These are phyloP conservation scores for Scenedesmus sp. DNA, from an alignment of 163 green algal genomes.

Conservation along the genomic window DNA sequence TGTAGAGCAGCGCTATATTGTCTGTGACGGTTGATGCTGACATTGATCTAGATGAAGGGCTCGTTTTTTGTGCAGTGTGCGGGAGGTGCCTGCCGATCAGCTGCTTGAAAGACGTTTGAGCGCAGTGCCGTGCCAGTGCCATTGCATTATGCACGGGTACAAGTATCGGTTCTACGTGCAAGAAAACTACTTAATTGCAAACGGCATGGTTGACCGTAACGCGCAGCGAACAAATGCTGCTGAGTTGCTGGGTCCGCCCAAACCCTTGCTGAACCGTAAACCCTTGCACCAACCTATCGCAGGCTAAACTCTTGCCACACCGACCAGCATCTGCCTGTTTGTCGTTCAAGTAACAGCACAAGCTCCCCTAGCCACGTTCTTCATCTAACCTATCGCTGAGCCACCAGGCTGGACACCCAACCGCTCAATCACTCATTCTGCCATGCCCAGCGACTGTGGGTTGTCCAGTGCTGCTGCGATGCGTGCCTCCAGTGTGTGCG, in stretches of 20 bases:
- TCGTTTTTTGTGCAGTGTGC: not conserved
- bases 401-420: too few relatives aligned
- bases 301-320: too few relatives aligned
- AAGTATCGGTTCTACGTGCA: too few relatives aligned
- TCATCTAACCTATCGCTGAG: too few relatives aligned
- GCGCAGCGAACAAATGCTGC: too few relatives aligned
- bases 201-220: too few relatives aligned
- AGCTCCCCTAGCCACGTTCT: too few relatives aligned
- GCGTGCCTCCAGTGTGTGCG: conserved; percentile 9
- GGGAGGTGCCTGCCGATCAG: not conserved
- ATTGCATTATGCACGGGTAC: not conserved
- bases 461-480: conserved; percentile 48
- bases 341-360: too few relatives aligned
- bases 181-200: too few relatives aligned
- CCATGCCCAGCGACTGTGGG: conserved; percentile 15
- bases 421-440: not conserved
- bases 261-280: not conserved
- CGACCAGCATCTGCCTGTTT: too few relatives aligned
- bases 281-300: too few relatives aligned
- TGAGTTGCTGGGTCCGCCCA: too few relatives aligned
- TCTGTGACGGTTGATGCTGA: not conserved
- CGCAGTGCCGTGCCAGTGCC: not conserved
- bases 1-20: not conserved
- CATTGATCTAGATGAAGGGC: not conserved
- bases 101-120: not conserved